A percentile compares a stretch with the other conserved stretches of the same genome.
Evolutionary conservation across 1,139 yeast species (phyloP).

Genomic region (Candida freyschussii): DNA sequence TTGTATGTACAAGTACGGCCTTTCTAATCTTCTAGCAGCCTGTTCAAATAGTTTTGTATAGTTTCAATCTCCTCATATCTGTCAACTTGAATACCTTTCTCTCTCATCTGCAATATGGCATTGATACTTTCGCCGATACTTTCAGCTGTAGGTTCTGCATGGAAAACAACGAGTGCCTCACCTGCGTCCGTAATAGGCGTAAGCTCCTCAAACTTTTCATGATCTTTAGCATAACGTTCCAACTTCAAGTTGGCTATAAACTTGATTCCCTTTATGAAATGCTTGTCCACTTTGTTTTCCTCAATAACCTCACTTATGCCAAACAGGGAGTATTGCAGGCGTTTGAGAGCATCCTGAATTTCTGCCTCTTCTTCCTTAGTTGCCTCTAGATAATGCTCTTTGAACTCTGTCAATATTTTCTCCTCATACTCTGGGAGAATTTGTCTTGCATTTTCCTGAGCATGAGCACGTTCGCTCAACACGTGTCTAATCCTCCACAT

Average conservation of each 20-base stretch:
- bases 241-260: constrained; percentile 65
- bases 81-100: constrained; percentile 26
- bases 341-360: constrained; percentile 62
- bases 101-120: constrained; percentile 41
- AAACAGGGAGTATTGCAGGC: constrained; percentile 76
- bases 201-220: constrained; percentile 21
- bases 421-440: constrained; percentile 38
- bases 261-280: constrained; percentile 63
- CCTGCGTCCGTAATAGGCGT: constrained; percentile 38
- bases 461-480: constrained; percentile 76
- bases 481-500: constrained; percentile 84
- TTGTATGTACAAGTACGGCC: not conserved
- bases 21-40: constrained; percentile 11
- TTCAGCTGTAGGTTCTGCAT: constrained; percentile 41
- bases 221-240: constrained; percentile 37
- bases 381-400: constrained; percentile 51
- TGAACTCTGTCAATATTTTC: constrained; percentile 53
- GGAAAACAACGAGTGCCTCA: constrained; percentile 46
- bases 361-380: constrained; percentile 53
- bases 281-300: constrained; percentile 49
- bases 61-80: constrained; percentile 31
- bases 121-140: constrained; percentile 48
- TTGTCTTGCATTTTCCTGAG: constrained; percentile 57
- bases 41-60: constrained; percentile 24
- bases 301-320: constrained; percentile 61